Percentiles rank a stretch among this genome's conserved stretches.
These are phyloP conservation scores for Neltuma alba DNA, from an alignment of 306 rosid genomes.

Conservation along the genomic window DNA sequence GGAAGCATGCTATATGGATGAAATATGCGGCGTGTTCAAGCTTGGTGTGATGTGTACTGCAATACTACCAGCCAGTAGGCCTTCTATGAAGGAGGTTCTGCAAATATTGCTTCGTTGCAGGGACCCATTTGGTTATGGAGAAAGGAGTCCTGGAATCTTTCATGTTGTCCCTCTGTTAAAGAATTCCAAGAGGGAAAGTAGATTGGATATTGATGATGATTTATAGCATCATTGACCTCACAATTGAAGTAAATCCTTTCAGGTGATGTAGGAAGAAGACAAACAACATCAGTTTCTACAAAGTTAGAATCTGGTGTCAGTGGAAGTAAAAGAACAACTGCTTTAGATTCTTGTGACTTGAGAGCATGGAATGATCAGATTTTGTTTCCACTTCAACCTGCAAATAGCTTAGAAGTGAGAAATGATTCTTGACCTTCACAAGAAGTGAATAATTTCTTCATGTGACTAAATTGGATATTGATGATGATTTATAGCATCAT, in stretches of 20 bases:
- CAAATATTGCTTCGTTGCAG: slow-evolving; percentile 32
- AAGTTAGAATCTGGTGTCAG: neutral
- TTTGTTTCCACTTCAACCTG: neutral
- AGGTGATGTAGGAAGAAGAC: slow-evolving; percentile 15
- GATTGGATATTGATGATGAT: slow-evolving; percentile 4
- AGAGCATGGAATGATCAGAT: neutral
- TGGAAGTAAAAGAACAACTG: neutral
- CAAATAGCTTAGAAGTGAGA: neutral
- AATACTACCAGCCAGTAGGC: slow-evolving; percentile 53
- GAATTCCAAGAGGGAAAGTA: slow-evolving; percentile 32
- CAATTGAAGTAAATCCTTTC: neutral
- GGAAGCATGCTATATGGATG: slow-evolving; percentile 48
- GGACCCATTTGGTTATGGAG: neutral
- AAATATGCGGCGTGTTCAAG: slow-evolving; percentile 61
- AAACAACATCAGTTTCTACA: neutral
- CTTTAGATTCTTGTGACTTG: neutral
- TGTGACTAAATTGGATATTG: too few species aligned
- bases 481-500: too few species aligned
- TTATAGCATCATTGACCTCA: neutral
- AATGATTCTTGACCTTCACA: neutral
- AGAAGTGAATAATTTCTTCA: neutral
- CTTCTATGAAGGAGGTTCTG: slow-evolving; percentile 72
- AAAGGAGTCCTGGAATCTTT: slow-evolving; percentile 4
- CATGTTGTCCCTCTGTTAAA: slow-evolving; percentile 39
- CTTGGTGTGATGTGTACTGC: slow-evolving; percentile 70